Evolutionary conservation across 1,139 yeast genomes (phyloP).

Genomic region (Saccharomyces uvarum): DNA sequence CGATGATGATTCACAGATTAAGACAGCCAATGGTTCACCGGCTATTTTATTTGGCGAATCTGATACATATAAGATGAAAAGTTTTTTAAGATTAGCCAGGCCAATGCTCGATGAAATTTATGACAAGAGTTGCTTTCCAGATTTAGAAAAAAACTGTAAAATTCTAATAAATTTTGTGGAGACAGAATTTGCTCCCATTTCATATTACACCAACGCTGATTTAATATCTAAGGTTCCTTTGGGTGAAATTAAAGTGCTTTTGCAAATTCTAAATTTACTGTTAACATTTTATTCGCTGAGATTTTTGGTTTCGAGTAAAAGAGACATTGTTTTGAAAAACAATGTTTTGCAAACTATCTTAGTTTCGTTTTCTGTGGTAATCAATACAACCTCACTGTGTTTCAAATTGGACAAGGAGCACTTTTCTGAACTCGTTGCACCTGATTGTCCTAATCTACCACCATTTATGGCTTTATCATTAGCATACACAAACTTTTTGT

Average conservation of each 20-base stretch:
- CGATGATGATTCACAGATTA: not conserved
- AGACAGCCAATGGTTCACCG: not conserved
- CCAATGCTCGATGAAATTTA: constrained; percentile 15
- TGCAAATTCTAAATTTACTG: not conserved
- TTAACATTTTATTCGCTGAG: constrained; percentile 1
- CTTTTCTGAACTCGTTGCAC: not conserved
- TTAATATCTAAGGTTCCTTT: constrained; percentile 10
- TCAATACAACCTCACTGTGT: constrained; percentile 6
- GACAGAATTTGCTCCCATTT: constrained; percentile 17
- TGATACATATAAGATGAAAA: constrained; percentile 9
- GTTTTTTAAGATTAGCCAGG: constrained; percentile 16
- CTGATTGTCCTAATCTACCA: not conserved
- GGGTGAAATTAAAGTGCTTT: constrained; percentile 10
- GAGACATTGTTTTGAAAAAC: not conserved
- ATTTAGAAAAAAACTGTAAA: constrained; percentile 11
- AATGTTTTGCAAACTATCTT: not conserved
- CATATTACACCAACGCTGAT: constrained; percentile 13
- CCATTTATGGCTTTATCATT: constrained; percentile 4
- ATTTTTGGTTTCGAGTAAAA: not conserved
- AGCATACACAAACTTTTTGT: not conserved
- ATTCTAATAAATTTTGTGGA: constrained; percentile 15
- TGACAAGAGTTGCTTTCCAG: constrained; percentile 11
- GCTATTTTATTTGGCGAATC: not conserved
- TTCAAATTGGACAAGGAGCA: constrained; percentile 6
- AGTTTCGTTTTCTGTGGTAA: constrained; percentile 6